Conservation (phyloP, 805 yeast species). For the Suhomyces vadensis region DNA sequence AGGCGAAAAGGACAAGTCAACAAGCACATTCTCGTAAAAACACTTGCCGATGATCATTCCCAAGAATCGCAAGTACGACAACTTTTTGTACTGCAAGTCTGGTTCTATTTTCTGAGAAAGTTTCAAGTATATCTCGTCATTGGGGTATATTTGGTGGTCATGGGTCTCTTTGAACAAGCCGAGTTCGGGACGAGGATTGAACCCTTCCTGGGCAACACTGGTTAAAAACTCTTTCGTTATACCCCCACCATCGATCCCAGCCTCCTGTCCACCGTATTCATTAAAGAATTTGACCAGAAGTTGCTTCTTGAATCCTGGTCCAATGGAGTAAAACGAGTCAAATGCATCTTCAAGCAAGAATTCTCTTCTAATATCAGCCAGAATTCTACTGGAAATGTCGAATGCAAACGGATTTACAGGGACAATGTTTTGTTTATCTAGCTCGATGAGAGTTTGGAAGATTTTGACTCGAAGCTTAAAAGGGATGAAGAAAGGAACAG, state of each 20-base stretch:
- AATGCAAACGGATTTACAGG: slow-evolving; percentile 15
- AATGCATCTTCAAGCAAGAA: slow-evolving; percentile 75
- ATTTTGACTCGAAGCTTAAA: slow-evolving; percentile 73
- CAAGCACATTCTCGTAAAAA: slow-evolving; percentile 74
- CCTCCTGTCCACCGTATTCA: slow-evolving; percentile 69
- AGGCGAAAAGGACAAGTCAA: slow-evolving; percentile 83
- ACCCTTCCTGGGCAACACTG: slow-evolving; percentile 67
- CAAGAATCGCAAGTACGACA: slow-evolving; percentile 53
- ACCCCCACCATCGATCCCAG: slow-evolving; percentile 97
- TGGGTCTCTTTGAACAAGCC: slow-evolving; percentile 43
- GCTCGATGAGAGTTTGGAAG: slow-evolving; percentile 61
- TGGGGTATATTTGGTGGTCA: slow-evolving; percentile 72
- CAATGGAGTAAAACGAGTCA: slow-evolving; percentile 51
- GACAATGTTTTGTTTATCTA: slow-evolving; percentile 44
- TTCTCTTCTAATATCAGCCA: slow-evolving; percentile 67
- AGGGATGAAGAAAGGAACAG: slow-evolving; percentile 77
- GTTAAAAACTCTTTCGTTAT: slow-evolving; percentile 88
- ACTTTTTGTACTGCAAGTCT: slow-evolving; percentile 25
- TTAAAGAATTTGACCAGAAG: slow-evolving; percentile 69
- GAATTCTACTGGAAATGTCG: slow-evolving; percentile 24
- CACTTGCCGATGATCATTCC: slow-evolving; percentile 90
- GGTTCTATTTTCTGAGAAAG: slow-evolving; percentile 32
- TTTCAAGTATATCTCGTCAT: slow-evolving; percentile 50
- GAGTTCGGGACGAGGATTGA: slow-evolving; percentile 37
- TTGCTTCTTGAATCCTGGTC: slow-evolving; percentile 56